Evolutionary conservation across 1,284 basidiomycete genomes (phyloP).

Genomic region (Papiliotrema nemorosa): DNA sequence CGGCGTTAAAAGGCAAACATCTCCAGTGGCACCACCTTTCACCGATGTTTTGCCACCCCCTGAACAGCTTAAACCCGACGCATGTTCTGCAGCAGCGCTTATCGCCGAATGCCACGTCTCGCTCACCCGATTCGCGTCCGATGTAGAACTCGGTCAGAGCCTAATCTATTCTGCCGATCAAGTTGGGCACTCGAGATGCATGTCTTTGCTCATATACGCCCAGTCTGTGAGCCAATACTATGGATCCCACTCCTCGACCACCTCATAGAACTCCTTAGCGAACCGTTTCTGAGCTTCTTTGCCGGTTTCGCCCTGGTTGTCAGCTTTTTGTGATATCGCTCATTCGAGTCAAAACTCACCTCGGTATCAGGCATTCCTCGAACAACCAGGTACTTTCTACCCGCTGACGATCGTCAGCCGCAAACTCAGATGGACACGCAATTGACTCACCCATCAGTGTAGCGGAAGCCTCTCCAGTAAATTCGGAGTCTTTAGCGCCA

Average conservation of each 20-base stretch:
- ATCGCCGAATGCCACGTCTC: too few species aligned
- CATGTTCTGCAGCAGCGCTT: too few species aligned
- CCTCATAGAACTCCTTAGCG: slow-evolving; percentile 77
- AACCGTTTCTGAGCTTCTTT: slow-evolving; percentile 72
- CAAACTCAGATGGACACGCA: not conserved
- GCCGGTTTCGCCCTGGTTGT: slow-evolving; percentile 57
- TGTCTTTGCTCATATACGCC: too few species aligned
- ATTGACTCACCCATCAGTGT: slow-evolving; percentile 56
- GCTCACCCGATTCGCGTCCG: too few species aligned
- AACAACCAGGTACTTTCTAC: slow-evolving; percentile 82
- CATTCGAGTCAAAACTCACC: slow-evolving; percentile 14
- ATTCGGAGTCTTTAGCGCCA: slow-evolving; percentile 59
- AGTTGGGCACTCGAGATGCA: too few species aligned
- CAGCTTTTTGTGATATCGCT: not conserved
- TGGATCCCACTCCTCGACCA: slow-evolving; percentile 67
- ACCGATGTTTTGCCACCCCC: too few species aligned
- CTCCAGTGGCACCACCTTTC: too few species aligned
- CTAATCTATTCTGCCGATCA: too few species aligned
- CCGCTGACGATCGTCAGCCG: slow-evolving; percentile 51
- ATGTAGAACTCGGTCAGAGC: too few species aligned
- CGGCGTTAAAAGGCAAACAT: too few species aligned
- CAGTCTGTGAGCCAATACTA: too few species aligned
- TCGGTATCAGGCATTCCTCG: slow-evolving; percentile 40
- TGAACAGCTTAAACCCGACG: too few species aligned
- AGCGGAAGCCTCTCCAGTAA: slow-evolving; percentile 57